Percentiles rank a stretch among this genome's conserved stretches.
Conservation (phyloP, 1,284 basidiomycete species). For the Grifola frondosa region DNA sequence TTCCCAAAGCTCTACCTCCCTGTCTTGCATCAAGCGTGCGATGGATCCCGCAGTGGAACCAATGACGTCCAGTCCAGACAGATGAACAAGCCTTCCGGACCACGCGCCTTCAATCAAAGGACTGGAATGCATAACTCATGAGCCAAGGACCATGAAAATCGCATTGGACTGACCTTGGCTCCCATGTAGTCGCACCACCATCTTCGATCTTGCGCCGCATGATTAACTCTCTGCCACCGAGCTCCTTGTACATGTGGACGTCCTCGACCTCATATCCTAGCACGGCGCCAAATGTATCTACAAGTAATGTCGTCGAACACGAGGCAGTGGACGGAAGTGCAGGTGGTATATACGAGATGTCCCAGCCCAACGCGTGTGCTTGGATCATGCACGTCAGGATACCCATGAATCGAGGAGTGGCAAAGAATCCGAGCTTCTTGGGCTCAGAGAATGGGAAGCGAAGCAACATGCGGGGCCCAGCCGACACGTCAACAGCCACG, state of each 20-base stretch:
- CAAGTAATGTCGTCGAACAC: conserved; percentile 36
- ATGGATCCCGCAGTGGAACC: conserved; percentile 63
- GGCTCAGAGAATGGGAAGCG: conserved; percentile 23
- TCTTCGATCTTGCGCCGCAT: conserved; percentile 54
- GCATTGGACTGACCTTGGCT: conserved; percentile 48
- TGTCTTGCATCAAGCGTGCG: conserved; percentile 55
- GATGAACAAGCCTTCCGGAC: conserved; percentile 56
- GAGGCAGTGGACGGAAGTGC: conserved; percentile 35
- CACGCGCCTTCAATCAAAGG: conserved; percentile 57
- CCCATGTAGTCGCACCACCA: conserved; percentile 58
- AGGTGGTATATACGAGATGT: conserved; percentile 37
- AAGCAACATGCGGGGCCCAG: conserved; percentile 41
- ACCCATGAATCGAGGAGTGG: conserved; percentile 35
- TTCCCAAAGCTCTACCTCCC: conserved; percentile 64
- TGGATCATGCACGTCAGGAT: conserved; percentile 36
- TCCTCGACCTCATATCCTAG: conserved; percentile 60
- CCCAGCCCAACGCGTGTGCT: conserved; percentile 36
- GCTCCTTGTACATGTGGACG: conserved; percentile 65
- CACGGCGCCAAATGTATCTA: conserved; percentile 43
- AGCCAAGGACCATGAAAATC: neutral
- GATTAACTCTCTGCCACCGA: conserved; percentile 62
- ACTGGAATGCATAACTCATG: conserved; percentile 29
- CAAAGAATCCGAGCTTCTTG: conserved; percentile 26
- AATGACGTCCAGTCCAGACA: conserved; percentile 60
- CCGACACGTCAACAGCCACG: conserved; percentile 41